A percentile compares a stretch with the other conserved stretches of the same genome.
Conservation (phyloP, 805 yeast genomes). For the Schizosaccharomyces pombe region DNA sequence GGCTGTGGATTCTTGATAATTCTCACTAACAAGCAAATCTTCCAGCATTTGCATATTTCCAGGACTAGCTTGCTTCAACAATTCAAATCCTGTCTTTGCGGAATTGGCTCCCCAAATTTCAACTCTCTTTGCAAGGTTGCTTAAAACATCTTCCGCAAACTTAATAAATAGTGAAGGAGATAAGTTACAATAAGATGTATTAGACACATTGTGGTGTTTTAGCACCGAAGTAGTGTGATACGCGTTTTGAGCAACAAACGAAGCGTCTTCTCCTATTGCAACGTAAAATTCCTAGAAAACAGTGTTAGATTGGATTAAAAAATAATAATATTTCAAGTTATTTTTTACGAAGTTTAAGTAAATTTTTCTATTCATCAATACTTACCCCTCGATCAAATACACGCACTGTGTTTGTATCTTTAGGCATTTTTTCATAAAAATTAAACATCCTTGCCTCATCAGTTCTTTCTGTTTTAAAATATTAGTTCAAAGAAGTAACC, state of each 20-base stretch:
- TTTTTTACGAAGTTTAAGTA: neutral
- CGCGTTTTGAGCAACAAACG: constrained; percentile 55
- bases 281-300: constrained; percentile 39
- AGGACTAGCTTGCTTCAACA: constrained; percentile 50
- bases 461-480: neutral
- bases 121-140: constrained; percentile 50
- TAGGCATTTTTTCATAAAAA: constrained; percentile 3
- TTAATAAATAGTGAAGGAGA: constrained; percentile 50
- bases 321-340: no score
- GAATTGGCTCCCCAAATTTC: constrained; percentile 42
- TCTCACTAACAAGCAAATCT: constrained; percentile 25
- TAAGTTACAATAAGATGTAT: constrained; percentile 44
- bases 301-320: constrained; percentile 12
- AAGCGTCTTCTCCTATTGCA: constrained; percentile 53
- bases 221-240: constrained; percentile 67
- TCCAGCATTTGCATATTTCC: constrained; percentile 69
- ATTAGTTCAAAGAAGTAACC: no score
- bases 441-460: constrained; percentile 4
- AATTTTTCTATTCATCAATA: neutral
- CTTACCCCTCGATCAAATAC: constrained; percentile 38
- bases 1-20: constrained; percentile 20
- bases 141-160: constrained; percentile 38
- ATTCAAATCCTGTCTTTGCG: constrained; percentile 25
- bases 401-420: constrained; percentile 22
- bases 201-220: constrained; percentile 27